Conservation (phyloP, 805 yeast genomes). For the Metschnikowia rubicola region DNA sequence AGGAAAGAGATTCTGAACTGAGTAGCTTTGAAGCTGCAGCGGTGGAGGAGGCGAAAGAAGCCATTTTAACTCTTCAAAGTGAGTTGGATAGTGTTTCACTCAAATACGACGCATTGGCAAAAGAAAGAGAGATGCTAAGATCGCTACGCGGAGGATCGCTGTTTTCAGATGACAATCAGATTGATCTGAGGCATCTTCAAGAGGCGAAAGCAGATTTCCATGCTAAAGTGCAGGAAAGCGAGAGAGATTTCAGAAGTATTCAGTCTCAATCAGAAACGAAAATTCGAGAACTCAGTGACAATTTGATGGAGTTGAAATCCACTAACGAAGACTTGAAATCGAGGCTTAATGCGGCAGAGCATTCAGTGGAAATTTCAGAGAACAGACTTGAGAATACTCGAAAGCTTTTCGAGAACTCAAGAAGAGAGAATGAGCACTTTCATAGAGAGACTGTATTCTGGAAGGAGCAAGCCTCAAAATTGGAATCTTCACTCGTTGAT, state of each 20-base stretch:
- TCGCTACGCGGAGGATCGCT: conserved; percentile 3
- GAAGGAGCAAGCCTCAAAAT: conserved; percentile 40
- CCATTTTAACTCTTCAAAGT: conserved; percentile 59
- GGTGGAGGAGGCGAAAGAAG: conserved; percentile 63
- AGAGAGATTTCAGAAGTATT: conserved; percentile 29
- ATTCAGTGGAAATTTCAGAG: conserved; percentile 50
- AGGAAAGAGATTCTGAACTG: conserved; percentile 51
- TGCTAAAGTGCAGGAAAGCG: conserved; percentile 35
- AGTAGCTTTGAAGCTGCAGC: conserved; percentile 45
- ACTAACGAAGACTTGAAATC: conserved; percentile 43
- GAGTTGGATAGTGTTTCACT: conserved; percentile 51
- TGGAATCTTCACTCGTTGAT: conserved; percentile 30
- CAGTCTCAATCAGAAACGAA: conserved; percentile 42
- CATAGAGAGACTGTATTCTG: conserved; percentile 34
- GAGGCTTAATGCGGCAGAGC: conserved; percentile 50
- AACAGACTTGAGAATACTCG: conserved; percentile 48
- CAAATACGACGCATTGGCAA: conserved; percentile 50
- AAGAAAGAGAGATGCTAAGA: conserved; percentile 70
- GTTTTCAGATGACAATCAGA: conserved; percentile 9
- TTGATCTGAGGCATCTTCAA: conserved; percentile 23
- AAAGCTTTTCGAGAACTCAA: conserved; percentile 26
- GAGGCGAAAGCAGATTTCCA: conserved; percentile 31
- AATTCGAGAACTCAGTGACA: conserved; percentile 44
- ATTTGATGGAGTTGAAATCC: conserved; percentile 25
- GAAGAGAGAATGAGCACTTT: conserved; percentile 27